These are phyloP conservation scores for Agaricus sinodeliciosus DNA, from an alignment of 768 basidiomycete genomes.

Conservation along the genomic window DNA sequence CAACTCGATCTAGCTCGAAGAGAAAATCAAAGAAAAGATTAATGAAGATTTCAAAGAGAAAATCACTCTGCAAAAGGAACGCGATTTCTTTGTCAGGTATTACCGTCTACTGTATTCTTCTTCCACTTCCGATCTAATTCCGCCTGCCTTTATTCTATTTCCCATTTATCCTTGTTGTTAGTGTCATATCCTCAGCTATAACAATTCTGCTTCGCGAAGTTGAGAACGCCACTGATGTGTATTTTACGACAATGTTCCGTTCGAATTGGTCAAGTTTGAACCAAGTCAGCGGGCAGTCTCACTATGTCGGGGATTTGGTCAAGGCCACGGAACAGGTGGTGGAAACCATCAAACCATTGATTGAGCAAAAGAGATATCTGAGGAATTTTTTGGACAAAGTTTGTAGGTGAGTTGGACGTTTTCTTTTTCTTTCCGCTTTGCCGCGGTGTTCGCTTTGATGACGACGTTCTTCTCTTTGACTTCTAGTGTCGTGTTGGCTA, in stretches of 20 bases:
- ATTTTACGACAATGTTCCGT: slow-evolving; percentile 70
- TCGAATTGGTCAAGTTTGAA: slow-evolving; percentile 73
- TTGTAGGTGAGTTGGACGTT: slow-evolving; percentile 53
- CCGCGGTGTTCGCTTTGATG: not conserved
- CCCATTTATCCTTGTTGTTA: slow-evolving; percentile 20
- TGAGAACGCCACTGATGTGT: slow-evolving; percentile 75
- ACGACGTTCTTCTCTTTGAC: slow-evolving; percentile 11
- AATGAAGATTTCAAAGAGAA: slow-evolving; percentile 70
- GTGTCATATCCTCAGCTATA: slow-evolving; percentile 82
- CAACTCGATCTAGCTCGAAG: slow-evolving; percentile 62
- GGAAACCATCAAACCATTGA: slow-evolving; percentile 67
- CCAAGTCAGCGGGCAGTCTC: slow-evolving; percentile 83
- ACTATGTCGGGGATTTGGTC: slow-evolving; percentile 73
- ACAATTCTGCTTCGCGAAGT: slow-evolving; percentile 76
- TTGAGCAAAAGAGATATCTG: slow-evolving; percentile 94
- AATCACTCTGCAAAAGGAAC: slow-evolving; percentile 76
- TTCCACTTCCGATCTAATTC: not conserved
- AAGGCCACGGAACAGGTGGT: slow-evolving; percentile 69
- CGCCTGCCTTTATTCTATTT: not conserved
- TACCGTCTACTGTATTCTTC: slow-evolving; percentile 13
- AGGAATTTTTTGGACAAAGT: slow-evolving; percentile 93
- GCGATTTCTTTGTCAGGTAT: slow-evolving; percentile 86
- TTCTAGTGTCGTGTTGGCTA: slow-evolving; percentile 54
- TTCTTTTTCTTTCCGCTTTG: not conserved
- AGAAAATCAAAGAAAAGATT: slow-evolving; percentile 82